Conservation (phyloP, 1,284 basidiomycete genomes). For the Naganishia sp. region DNA sequence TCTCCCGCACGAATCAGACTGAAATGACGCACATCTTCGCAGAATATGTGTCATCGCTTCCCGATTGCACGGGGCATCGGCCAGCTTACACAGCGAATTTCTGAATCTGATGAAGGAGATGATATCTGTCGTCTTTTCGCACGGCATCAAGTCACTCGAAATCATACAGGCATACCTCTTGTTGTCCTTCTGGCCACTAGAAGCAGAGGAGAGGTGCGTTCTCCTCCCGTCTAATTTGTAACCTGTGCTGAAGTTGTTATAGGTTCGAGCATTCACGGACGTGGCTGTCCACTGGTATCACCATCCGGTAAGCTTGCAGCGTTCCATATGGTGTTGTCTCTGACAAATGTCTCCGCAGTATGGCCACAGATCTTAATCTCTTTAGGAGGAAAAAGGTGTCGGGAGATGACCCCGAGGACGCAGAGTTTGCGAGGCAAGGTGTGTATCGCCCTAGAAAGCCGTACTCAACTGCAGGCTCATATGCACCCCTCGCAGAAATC, state of each 20-base stretch:
- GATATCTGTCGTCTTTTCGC: conserved; percentile 75
- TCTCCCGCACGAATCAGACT: no score
- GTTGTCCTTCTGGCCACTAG: conserved; percentile 78
- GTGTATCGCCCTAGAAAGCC: background rate
- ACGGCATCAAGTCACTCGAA: conserved; percentile 90
- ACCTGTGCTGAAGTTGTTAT: background rate
- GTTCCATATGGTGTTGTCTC: background rate
- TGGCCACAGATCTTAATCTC: conserved; percentile 94
- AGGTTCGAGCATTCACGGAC: conserved; percentile 84
- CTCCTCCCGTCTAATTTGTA: background rate
- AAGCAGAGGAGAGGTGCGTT: conserved; percentile 77
- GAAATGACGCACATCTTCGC: background rate
- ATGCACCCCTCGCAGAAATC: conserved; percentile 56
- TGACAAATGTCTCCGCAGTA: conserved; percentile 54
- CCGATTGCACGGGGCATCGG: conserved; percentile 79
- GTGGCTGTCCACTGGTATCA: conserved; percentile 86
- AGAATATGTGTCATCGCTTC: conserved; percentile 84
- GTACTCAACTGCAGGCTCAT: background rate
- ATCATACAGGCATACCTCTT: conserved; percentile 88
- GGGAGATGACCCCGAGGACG: conserved; percentile 74
- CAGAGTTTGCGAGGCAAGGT: conserved; percentile 37
- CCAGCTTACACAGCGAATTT: conserved; percentile 78
- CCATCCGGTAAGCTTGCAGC: conserved; percentile 56
- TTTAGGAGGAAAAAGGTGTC: conserved; percentile 79
- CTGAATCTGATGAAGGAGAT: conserved; percentile 83